Evolutionary conservation across 345 rosid species (phyloP).

Genomic region (Eucalyptus shirleyi): DNA sequence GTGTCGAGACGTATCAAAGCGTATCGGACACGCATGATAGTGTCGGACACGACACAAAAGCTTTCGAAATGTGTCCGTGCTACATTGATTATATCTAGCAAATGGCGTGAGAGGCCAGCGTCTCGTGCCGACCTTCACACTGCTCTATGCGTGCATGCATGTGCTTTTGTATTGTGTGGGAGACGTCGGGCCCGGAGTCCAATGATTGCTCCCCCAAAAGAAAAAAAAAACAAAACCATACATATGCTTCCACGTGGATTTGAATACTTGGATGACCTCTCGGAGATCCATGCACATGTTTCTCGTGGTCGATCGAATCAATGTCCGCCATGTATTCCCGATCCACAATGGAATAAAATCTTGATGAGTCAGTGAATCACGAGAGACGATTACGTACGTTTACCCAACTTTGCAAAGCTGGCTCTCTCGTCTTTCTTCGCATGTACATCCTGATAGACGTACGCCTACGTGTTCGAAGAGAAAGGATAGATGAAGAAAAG

Average conservation of each 20-base stretch:
- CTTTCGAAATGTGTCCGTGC: too few species aligned
- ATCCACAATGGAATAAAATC: not conserved
- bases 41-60: too few species aligned
- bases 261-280: not conserved
- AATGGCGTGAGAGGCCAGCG: not conserved
- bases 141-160: too few species aligned
- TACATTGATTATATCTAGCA: too few species aligned
- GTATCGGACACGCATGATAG: fast-evolving
- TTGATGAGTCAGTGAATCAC: not conserved
- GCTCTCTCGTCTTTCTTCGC: not conserved
- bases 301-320: not conserved
- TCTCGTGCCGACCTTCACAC: too few species aligned
- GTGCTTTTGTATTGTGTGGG: not conserved
- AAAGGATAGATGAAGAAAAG: too few species aligned
- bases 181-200: not conserved
- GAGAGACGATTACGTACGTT: not conserved
- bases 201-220: too few species aligned
- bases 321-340: not conserved
- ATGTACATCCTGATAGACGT: not conserved
- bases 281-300: not conserved
- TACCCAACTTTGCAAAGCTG: not conserved
- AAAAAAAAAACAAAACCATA: too few species aligned
- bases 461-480: not conserved
- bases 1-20: too few species aligned
- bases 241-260: not conserved